Conservation (phyloP, 2,329 filamentous ascomycete genomes). For the Lachnellula willkommii region DNA sequence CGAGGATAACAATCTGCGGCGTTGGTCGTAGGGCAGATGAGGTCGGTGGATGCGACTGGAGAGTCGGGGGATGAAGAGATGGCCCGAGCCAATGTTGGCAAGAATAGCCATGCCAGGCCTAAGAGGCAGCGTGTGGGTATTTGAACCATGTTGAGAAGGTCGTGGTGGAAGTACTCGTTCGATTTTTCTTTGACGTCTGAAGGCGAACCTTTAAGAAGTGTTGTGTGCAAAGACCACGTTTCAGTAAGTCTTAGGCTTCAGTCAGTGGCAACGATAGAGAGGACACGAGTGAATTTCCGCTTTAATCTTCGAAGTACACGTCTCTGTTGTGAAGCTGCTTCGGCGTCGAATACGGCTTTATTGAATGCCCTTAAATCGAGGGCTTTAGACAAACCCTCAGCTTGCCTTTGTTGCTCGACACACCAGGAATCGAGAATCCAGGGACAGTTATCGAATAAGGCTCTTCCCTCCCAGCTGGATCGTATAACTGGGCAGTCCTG, state of each 20-base stretch:
- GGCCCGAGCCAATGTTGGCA: conserved; percentile 21
- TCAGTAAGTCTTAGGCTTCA: conserved; percentile 13
- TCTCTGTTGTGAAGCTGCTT: conserved; percentile 23
- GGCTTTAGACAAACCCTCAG: conserved; percentile 26
- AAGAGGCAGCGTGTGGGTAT: conserved; percentile 14
- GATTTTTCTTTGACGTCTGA: neutral
- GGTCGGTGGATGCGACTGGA: conserved; percentile 39
- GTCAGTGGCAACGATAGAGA: conserved; percentile 22
- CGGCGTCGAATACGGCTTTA: conserved; percentile 21
- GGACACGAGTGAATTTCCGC: conserved; percentile 24
- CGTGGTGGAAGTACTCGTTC: neutral
- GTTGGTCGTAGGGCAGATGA: conserved; percentile 61
- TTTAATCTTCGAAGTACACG: conserved; percentile 27
- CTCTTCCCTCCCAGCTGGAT: conserved; percentile 29
- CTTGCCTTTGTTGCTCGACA: conserved; percentile 25
- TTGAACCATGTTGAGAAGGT: conserved; percentile 19
- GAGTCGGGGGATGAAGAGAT: conserved; percentile 18
- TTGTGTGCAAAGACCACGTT: conserved; percentile 15
- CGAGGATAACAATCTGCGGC: conserved; percentile 60
- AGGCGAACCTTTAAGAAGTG: neutral
- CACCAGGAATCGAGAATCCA: conserved; percentile 27
- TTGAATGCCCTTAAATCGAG: conserved; percentile 28
- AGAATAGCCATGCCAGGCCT: conserved; percentile 21
- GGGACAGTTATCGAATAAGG: conserved; percentile 20
- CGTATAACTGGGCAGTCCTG: conserved; percentile 29